Evolutionary conservation across 2,329 filamentous ascomycete species (phyloP), one percentile per base, ranked within the genome.

Genomic region (Neonectria hederae): DNA sequence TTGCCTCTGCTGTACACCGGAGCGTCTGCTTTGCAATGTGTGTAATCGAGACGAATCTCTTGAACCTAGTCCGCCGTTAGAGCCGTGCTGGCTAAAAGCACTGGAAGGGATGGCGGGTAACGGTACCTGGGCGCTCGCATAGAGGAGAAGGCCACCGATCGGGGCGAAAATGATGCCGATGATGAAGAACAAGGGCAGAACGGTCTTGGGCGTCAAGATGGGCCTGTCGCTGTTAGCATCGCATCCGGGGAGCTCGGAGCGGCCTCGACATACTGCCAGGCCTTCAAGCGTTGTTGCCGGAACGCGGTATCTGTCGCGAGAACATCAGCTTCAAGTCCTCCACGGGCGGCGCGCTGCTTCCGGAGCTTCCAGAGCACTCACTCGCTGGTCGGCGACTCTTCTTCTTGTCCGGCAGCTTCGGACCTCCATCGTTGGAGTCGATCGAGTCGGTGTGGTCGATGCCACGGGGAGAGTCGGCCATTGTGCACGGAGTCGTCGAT

Each of bases 281-380:
- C 96, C 83, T 98, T 97, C 80, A 99, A 83, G 77, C 96, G 90
- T 81, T 99, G 96, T 79, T 99, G 96, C 74, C 96, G 89, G 78
- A 98, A 99, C 11, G 96, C 96, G 64, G 95, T 98, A 83, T 98
- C 93, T 97, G 76, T 65, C 40, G 61, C 54, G 21, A 48, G n/a
- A 54, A 40, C 21, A 66, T 77, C 61, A 76, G 67, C 55, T 53
- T 40, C 11, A 19, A 56, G 21, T 62, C 28, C 40, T 55, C 19
- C 21, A 17, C 24, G n/a, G 19, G n/a, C 26, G 19, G 11, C 38
- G 54, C n/a, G 22, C 26, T 63, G 61, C 49, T 62, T 66, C 54
- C 45, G 62, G 52, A 62, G 49, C 48, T 49, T 59, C 54, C 53
- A 68, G 35, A 60, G 65, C 80, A 80, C 84, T 81, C 76, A 97